These are phyloP conservation scores for Fusarium sulawesiense DNA, from an alignment of 2,329 filamentous ascomycete species.

Conservation along the genomic window DNA sequence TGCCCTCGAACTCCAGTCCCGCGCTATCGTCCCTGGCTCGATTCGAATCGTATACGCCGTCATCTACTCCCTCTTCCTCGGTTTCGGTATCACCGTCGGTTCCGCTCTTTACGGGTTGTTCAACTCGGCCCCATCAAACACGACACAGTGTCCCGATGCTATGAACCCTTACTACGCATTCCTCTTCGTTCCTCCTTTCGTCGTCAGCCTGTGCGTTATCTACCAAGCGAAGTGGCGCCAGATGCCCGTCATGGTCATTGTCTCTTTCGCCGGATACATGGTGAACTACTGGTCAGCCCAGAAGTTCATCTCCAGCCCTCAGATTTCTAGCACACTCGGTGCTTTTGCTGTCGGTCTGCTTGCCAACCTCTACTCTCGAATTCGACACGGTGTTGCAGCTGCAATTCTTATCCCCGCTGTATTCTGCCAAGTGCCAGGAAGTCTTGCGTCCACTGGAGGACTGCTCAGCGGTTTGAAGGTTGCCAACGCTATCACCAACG, in stretches of 20 bases:
- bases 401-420: slow-evolving; percentile 61
- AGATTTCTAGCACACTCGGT: slow-evolving; percentile 81
- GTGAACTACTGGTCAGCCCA: slow-evolving; percentile 79
- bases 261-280: slow-evolving; percentile 78
- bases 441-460: slow-evolving; percentile 59
- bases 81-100: slow-evolving; percentile 77
- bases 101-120: slow-evolving; percentile 72
- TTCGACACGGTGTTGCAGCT: slow-evolving; percentile 63
- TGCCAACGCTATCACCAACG: slow-evolving; percentile 58
- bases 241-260: slow-evolving; percentile 79
- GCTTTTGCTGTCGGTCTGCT: slow-evolving; percentile 80
- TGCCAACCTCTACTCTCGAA: slow-evolving; percentile 79
- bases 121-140: slow-evolving; percentile 63
- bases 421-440: slow-evolving; percentile 62
- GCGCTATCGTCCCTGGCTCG: slow-evolving; percentile 75
- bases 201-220: slow-evolving; percentile 77
- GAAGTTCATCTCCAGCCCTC: slow-evolving; percentile 75
- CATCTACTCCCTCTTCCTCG: slow-evolving; percentile 78
- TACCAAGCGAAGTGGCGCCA: slow-evolving; percentile 88
- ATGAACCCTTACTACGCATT: slow-evolving; percentile 65
- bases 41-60: slow-evolving; percentile 81
- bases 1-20: slow-evolving; percentile 74
- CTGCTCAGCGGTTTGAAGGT: slow-evolving; percentile 58
- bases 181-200: slow-evolving; percentile 79
- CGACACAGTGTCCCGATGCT: slow-evolving; percentile 56